These are phyloP conservation scores for Coemansia sp. DNA, from an alignment of 192 early-diverging fungal species.

Conservation along the genomic window DNA sequence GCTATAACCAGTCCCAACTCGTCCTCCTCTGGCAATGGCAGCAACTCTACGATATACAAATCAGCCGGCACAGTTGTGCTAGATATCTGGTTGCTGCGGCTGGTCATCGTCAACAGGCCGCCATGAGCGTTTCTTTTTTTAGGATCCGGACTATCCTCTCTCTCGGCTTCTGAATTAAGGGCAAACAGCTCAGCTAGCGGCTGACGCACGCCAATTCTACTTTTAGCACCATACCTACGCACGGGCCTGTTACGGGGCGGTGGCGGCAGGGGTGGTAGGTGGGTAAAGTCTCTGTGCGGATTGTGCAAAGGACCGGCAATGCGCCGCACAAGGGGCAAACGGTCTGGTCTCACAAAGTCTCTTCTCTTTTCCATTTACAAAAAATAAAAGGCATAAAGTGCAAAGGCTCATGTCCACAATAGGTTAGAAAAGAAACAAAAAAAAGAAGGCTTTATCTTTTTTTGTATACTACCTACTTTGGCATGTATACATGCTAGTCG, in stretches of 20 bases:
- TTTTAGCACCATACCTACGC: neutral
- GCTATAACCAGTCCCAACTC: neutral
- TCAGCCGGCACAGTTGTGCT: neutral
- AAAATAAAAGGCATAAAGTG: neutral
- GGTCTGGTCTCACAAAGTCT: slow-evolving; percentile 5
- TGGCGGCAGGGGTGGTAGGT: slow-evolving; percentile 45
- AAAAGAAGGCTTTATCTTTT: neutral
- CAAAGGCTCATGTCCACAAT: neutral
- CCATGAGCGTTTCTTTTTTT: neutral
- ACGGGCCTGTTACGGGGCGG: neutral
- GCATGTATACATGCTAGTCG: slow-evolving; percentile 1
- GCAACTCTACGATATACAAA: neutral
- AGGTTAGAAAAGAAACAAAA: neutral
- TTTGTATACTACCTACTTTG: neutral
- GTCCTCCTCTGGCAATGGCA: neutral
- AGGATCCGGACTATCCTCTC: neutral
- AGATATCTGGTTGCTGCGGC: neutral
- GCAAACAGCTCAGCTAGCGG: slow-evolving; percentile 3
- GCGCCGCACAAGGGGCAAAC: slow-evolving; percentile 13
- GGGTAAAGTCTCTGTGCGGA: slow-evolving; percentile 21
- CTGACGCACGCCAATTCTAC: neutral
- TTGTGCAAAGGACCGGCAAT: slow-evolving; percentile 25
- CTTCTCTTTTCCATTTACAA: slow-evolving; percentile 5
- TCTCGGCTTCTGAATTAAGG: neutral
- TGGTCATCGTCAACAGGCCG: neutral